These are phyloP conservation scores for Penicillium pulvis DNA, from an alignment of 495 filamentous ascomycete species.

Conservation along the genomic window DNA sequence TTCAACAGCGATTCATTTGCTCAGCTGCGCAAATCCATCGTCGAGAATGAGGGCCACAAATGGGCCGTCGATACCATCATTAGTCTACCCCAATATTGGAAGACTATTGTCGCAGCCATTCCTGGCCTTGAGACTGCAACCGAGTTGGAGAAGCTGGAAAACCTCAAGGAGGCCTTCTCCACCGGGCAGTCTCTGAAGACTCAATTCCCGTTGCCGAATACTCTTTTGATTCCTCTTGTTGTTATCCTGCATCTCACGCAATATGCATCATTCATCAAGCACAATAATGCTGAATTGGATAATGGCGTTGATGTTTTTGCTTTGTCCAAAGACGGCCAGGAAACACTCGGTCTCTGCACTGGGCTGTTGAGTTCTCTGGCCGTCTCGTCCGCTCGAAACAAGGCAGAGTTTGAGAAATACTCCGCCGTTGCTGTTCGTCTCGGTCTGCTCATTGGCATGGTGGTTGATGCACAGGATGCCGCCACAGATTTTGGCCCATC, in stretches of 20 bases:
- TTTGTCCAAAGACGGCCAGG: background rate
- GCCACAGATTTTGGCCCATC: slow-evolving; percentile 8
- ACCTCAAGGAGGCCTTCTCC: background rate
- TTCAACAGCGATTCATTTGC: background rate
- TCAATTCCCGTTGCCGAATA: background rate
- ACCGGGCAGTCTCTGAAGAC: background rate
- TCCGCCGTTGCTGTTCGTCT: slow-evolving; percentile 43
- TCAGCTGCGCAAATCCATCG: background rate
- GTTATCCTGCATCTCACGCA: background rate
- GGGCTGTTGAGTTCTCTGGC: slow-evolving; percentile 45
- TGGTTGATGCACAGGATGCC: slow-evolving; percentile 48
- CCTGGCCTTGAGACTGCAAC: background rate
- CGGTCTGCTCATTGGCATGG: slow-evolving; percentile 34
- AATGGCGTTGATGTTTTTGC: background rate
- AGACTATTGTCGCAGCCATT: background rate
- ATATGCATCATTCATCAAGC: background rate
- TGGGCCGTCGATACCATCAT: background rate
- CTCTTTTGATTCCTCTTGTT: background rate
- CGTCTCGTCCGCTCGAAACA: slow-evolving; percentile 28
- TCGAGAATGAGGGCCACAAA: background rate
- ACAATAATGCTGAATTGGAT: no score
- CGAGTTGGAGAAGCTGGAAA: no score
- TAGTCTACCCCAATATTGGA: background rate
- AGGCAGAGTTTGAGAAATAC: slow-evolving; percentile 33
- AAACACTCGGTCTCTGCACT: slow-evolving; percentile 47